These are phyloP conservation scores for Trichocomaceae sp. DNA, from an alignment of 2,329 filamentous ascomycete species.

Conservation along the genomic window DNA sequence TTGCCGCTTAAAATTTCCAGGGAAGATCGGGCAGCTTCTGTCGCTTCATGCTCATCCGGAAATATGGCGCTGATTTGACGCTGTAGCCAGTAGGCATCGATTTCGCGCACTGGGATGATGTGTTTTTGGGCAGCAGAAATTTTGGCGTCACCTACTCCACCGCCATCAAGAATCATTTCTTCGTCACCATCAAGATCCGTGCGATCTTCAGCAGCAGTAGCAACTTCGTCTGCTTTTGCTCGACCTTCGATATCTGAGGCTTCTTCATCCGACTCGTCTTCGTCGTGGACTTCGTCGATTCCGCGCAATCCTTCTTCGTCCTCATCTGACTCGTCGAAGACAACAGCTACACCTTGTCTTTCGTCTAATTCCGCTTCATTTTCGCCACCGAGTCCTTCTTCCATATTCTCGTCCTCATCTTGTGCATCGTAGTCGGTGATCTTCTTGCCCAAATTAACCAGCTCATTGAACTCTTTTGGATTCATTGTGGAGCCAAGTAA, in stretches of 20 bases:
- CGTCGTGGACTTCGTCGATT: constrained; percentile 79
- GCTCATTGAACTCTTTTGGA: constrained; percentile 90
- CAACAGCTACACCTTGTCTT: constrained; percentile 91
- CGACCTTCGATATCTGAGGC: constrained; percentile 51
- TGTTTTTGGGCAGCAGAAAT: constrained; percentile 46
- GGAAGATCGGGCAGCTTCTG: constrained; percentile 82
- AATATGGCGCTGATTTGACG: constrained; percentile 84
- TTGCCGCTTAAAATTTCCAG: constrained; percentile 75
- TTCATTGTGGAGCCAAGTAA: constrained; percentile 75
- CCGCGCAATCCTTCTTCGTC: constrained; percentile 73
- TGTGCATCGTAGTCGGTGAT: constrained; percentile 97
- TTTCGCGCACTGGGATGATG: constrained; percentile 72
- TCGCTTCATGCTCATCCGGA: constrained; percentile 83
- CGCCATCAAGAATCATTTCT: constrained; percentile 77
- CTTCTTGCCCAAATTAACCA: constrained; percentile 95
- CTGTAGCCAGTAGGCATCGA: constrained; percentile 96
- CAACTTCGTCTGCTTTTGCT: constrained; percentile 46
- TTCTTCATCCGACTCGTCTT: constrained; percentile 71
- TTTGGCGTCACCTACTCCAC: constrained; percentile 40
- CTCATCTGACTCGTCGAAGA: constrained; percentile 87
- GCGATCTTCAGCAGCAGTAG: constrained; percentile 22
- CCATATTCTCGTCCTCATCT: constrained; percentile 87
- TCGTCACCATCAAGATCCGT: constrained; percentile 49
- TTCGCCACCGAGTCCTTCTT: constrained; percentile 58
- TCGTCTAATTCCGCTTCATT: constrained; percentile 78